These are phyloP conservation scores for Rhododendron williamsianum DNA, from an alignment of 148 eudicot species.

Conservation along the genomic window DNA sequence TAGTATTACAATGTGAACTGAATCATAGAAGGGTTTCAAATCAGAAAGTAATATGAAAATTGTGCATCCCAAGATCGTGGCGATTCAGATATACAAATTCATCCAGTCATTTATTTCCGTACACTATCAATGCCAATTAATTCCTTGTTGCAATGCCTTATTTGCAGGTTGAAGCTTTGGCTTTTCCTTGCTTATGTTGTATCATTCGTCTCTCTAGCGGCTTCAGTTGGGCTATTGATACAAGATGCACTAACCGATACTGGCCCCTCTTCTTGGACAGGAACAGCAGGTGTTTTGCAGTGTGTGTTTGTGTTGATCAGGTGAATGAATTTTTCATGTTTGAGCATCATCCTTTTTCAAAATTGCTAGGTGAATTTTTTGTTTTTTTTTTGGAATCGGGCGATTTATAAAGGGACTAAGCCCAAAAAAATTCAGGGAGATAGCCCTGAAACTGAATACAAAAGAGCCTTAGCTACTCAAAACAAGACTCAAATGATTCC, in stretches of 20 bases:
- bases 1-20: neutral
- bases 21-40: neutral
- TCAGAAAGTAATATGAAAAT: neutral
- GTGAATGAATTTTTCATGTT: conserved; percentile 20
- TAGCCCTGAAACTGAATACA: neutral
- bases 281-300: conserved; percentile 91
- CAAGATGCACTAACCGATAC: conserved; percentile 72
- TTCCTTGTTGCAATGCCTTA: neutral
- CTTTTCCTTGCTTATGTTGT: conserved; percentile 91
- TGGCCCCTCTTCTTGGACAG: conserved; percentile 92
- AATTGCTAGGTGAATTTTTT: neutral
- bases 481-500: neutral
- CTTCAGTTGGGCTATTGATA: conserved; percentile 84
- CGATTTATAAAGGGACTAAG: neutral
- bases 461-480: neutral
- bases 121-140: neutral
- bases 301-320: conserved; percentile 87
- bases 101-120: neutral
- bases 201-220: conserved; percentile 89
- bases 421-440: neutral
- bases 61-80: neutral
- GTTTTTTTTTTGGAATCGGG: neutral
- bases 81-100: neutral
- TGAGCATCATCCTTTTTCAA: neutral
- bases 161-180: conserved; percentile 91